Evolutionary conservation across 2,329 filamentous ascomycete species (phyloP), one percentile per base, ranked within the genome.

Genomic region (Talaromyces sp.): DNA sequence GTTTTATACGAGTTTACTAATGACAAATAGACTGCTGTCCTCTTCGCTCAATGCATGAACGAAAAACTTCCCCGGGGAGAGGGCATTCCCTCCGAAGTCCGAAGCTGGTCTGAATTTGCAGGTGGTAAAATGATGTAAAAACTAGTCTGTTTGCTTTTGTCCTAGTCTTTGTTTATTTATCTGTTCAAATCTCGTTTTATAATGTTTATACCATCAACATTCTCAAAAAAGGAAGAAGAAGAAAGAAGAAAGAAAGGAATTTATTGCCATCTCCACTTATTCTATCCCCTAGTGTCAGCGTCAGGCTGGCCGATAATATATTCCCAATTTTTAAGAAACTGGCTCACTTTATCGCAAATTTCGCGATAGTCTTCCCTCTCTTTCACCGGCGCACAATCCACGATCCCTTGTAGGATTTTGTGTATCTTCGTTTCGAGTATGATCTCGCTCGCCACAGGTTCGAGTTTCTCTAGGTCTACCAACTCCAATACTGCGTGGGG

Each of bases 11-110:
- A 16, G 24, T 19, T 39, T 31, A 14, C 52, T 56, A 37, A 56
- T 37, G 16, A 13, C 7, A 4, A 24, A 31, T 70, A 97, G 93
- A 99, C 95, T 71, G 94, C 95, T 67, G 89, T 95, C 69, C 90
- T 98, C 72, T 98, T 98, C 75, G 93, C 95, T 68, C 91, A 92
- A 79, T 98, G 95, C 81, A 96, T 99, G 92, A 95, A 85, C 81
- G 91, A 93, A 85, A 99, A 98, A 85, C 86, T 99, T 59, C 95
- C 95, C 67, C 89, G 92, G 73, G 82, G 87, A 68, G 92, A 95
- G 76, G 94, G 93, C 62, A 94, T 97, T 69, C 95, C 95, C 57
- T 83, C 87, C 57, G 95, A 99, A 82, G 95, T 98, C 74, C 89
- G 90, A 78, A 89, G 89, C 74, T 99, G 95, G 95, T 96, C 92